Base-by-base conservation (phyloP, 441 rosid species). In the Francoa sonchifolia region DNA sequence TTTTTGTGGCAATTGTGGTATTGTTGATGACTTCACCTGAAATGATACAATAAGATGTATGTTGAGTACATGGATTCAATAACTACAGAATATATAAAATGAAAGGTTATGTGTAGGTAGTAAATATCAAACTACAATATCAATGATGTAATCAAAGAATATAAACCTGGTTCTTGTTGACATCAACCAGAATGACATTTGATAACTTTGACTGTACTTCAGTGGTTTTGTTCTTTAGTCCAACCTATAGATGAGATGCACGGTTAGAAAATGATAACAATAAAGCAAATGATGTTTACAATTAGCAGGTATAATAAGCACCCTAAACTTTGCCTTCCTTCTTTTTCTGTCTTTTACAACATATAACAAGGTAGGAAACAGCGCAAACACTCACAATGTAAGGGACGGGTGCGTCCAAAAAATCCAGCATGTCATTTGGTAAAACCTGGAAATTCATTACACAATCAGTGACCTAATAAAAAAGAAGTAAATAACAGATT, bases 101-200 rank as follows among this genome's bases (percentile, higher is more conserved):
- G n/a, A n/a, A n/a, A n/a, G n/a, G n/a, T n/a, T n/a, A n/a, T n/a
- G n/a, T n/a, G n/a, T n/a, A n/a, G n/a, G n/a, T n/a, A n/a, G n/a
- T n/a, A n/a, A n/a, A n/a, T n/a, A n/a, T n/a, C n/a, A n/a, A n/a
- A n/a, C n/a, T n/a, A n/a, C n/a, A n/a, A n/a, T n/a, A n/a, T n/a
- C n/a, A n/a, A n/a, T n/a, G 8, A 38, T 19, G 10, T 3, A 19
- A 19, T 39, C 12, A 4, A 48, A 28, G 45, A 49, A 66, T 42
- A 49, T 55, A 51, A 39, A 90, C 99, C 95, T 85, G 99, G 62
- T 86, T 90, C 69, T 74, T 85, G 63, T 66, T 68, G 52, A 70
- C 70, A 64, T 86, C 96, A 58, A 80, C 99, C 30, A 78, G 45
- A 40, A 89, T 50, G 42, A 62, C 76, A 50, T 74, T 82, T 18